Evolutionary conservation across 805 yeast species (phyloP), one percentile per base, ranked within the genome.

Genomic region (Soucietia sequanensis): DNA sequence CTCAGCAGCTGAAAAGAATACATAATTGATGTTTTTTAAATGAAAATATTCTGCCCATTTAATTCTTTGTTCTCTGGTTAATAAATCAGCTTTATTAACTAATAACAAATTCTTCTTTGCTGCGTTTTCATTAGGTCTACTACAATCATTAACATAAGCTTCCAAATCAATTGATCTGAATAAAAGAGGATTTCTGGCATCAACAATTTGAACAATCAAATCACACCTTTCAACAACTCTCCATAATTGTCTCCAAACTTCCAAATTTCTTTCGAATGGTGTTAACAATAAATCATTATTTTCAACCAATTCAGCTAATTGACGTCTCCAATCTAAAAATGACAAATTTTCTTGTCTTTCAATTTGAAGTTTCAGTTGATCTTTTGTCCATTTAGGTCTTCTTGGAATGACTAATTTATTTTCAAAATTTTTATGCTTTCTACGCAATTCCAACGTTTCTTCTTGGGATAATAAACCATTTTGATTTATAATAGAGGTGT

Each of bases 211-310:
- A 5, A 93, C 97, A 25, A 93, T 79, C 50, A 93, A 71, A 60
- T 91, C 96, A 16, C 93, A 86, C 55, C 98, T 78, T 61, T 93
- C 99, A 16, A 89, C 85, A 28, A 93, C 99, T 65, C 99, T 78
- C 99, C 99, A 93, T 46, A 93, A 69, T 64, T 93, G 99, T 56
- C 93, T 81, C 99, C 99, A 93, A 39, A 93, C 97, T 70, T 91
- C 96, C 44, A 93, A 70, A 58, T 93, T 93, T 68, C 99, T 80
- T 68, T 93, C 99, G 56, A 91, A 93, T 4, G 99, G 99, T 0
- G 99, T 93, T 56, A 93, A 72, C 39, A 90, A 68, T 50, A 93
- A 69, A 58, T 91, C 95, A 45, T 88, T 79, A 47, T 75, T 76
- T 58, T 91, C 95, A 44, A 90, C 95, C 37, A 93, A 68, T 28